Base-by-base conservation (phyloP, 2,329 filamentous ascomycete species). In the Pezicula carpinea region DNA sequence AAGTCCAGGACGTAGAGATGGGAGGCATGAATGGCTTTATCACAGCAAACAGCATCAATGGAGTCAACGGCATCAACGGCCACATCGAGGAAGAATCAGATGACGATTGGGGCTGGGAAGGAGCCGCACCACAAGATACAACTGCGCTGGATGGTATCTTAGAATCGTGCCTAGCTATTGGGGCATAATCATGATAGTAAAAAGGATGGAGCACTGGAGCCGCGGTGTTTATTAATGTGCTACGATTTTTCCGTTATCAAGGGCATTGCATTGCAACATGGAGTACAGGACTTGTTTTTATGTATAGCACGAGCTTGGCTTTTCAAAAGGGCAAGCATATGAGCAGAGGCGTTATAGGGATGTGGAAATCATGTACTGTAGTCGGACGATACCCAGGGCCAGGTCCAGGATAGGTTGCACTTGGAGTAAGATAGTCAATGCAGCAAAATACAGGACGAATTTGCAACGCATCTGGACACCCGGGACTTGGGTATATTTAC, bases 91-190 rank as follows among this genome's bases (percentile, higher is more conserved):
- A 63, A 10, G 65, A 74, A 44, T 59, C 66, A 3, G 78, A 83
- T 41, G 61, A 69, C 58, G 77, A 82, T 11, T 63, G 69, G n/a
- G 71, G 72, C 54, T 87, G 83, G 83, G 80, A 83, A 40, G 83
- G 82, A 3, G 75, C 75, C 33, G 75, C 77, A 40, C 53, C 56
- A 3, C 64, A 69, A 23, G 80, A 83, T 52, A 70, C 71, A 56
- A 67, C 72, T 40, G 65, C 71, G 46, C 68, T 85, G 21, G 75
- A 84, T 54, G 67, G 64, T 34, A 69, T 84, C 14, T 67, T 85
- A 43, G 63, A 65, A 44, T 63, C 61, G 19, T 64, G 61, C 47
- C 53, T 64, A 11, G 59, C 60, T n/a, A 56, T 63, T 38, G 57
- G 56, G 44, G 54, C 53, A 49, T 60, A 40, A 56, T 29, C 3